Conservation (phyloP, 176 grass and related monocot genomes). For the Lolium rigidum region DNA sequence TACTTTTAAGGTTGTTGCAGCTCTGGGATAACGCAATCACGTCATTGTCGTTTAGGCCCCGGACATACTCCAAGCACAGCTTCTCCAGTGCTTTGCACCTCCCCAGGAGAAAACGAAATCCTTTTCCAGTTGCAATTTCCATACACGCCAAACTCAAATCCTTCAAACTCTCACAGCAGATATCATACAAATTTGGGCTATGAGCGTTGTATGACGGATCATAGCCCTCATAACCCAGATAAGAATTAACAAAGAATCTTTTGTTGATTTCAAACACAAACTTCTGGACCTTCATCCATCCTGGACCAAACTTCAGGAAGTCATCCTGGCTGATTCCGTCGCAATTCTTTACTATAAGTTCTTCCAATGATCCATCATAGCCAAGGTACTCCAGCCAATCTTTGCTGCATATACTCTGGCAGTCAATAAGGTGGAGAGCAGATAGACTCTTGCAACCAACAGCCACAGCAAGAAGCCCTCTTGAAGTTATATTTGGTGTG, state of each 20-base stretch:
- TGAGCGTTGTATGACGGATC: neutral
- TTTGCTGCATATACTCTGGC: neutral
- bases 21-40: neutral
- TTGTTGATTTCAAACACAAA: neutral
- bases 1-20: conserved; percentile 1
- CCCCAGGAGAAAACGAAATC: conserved; percentile 5
- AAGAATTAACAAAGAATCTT: neutral
- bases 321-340: neutral
- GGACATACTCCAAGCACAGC: neutral
- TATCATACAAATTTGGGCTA: neutral
- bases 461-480: neutral
- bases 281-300: neutral
- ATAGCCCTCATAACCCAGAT: neutral
- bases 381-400: neutral
- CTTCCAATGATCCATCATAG: neutral
- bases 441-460: neutral
- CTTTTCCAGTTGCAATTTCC: neutral
- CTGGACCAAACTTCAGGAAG: neutral
- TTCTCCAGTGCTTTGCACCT: neutral
- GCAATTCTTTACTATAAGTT: neutral
- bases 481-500: neutral
- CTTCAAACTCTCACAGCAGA: neutral
- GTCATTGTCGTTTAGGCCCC: neutral
- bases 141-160: neutral
- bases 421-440: neutral